Evolutionary conservation across 2,329 filamentous ascomycete genomes (phyloP).

Genomic region (Hypoxylon sp.): DNA sequence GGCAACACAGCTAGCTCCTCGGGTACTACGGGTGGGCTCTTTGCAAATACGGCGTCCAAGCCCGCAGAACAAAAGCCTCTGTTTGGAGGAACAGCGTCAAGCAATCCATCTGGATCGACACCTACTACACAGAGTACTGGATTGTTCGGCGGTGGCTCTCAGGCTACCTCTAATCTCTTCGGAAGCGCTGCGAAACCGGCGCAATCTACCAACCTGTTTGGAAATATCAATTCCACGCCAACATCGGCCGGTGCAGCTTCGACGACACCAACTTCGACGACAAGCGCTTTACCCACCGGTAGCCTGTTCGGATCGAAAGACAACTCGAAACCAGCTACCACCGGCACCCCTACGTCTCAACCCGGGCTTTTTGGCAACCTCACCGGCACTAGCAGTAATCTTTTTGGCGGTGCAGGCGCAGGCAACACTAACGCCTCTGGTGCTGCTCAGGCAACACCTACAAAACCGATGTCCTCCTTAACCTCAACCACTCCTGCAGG

Average conservation of each 20-base stretch:
- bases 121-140: conserved; percentile 47
- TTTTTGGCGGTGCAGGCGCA: conserved; percentile 46
- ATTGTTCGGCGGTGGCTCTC: conserved; percentile 49
- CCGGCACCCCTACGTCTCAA: conserved; percentile 45
- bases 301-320: conserved; percentile 51
- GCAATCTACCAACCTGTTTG: conserved; percentile 54
- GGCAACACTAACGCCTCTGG: conserved; percentile 41
- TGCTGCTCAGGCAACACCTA: conserved; percentile 57
- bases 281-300: conserved; percentile 44
- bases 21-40: conserved; percentile 50
- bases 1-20: conserved; percentile 45
- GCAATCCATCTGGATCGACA: conserved; percentile 40
- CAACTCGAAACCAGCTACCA: conserved; percentile 43
- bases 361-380: conserved; percentile 46
- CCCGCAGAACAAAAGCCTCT: conserved; percentile 53
- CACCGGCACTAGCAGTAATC: conserved; percentile 39
- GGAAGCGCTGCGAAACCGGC: conserved; percentile 50
- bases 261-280: conserved; percentile 45
- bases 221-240: conserved; percentile 49
- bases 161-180: conserved; percentile 50
- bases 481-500: conserved; percentile 70
- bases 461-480: conserved; percentile 65
- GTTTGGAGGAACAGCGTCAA: conserved; percentile 50
- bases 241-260: conserved; percentile 47
- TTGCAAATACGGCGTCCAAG: conserved; percentile 54